Base-by-base conservation (phyloP, 345 rosid species). In the Turnera subulata region DNA sequence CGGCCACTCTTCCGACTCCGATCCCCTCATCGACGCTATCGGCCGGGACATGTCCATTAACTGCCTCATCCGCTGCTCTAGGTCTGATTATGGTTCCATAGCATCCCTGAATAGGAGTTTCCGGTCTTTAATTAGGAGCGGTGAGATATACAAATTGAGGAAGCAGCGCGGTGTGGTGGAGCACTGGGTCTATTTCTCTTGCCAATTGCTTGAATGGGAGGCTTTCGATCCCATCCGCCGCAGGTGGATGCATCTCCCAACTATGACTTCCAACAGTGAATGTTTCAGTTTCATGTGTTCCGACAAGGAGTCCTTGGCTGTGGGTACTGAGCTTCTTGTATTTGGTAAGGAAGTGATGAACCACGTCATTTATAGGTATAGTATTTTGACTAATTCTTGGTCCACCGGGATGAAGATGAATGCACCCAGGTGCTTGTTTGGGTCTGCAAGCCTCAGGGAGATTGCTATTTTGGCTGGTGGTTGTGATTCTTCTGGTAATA, bases 121-220 rank as follows among this genome's bases (percentile, higher is more conserved):
- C 52, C 74, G 88, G 46, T 76, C 84, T 61, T 70, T 91, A 67
- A 66, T 91, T 23, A 68, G 84, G 72, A 76, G 76, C 6, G 96
- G 97, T 7, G 94, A 85, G 62, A 70, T 91, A 54, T 91, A 91
- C 35, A 79, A 54, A 68, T 60, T 80, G 63, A 79, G 97, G 70
- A 50, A 79, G 73, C 71, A 65, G 44, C 66, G 67, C 20, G 82
- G 78, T 17, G 77, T 85, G 51, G 63, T 85, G 2, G 97, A 91
- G 47, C 89, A 91, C 59, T 91, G 97, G 97, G 88, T 91, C 40
- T 91, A 91, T 55, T 91, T 91, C 51, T 88, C 97, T 12, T 88
- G 97, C 69, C 72, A 80, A 62, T 72, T 88, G 53, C 77, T 83
- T 65, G 96, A 91, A 47, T 91, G 96, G 97, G 89, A 83, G 65